Conservation (phyloP, 2,329 filamentous ascomycete genomes). For the Ophiostoma piceae region DNA sequence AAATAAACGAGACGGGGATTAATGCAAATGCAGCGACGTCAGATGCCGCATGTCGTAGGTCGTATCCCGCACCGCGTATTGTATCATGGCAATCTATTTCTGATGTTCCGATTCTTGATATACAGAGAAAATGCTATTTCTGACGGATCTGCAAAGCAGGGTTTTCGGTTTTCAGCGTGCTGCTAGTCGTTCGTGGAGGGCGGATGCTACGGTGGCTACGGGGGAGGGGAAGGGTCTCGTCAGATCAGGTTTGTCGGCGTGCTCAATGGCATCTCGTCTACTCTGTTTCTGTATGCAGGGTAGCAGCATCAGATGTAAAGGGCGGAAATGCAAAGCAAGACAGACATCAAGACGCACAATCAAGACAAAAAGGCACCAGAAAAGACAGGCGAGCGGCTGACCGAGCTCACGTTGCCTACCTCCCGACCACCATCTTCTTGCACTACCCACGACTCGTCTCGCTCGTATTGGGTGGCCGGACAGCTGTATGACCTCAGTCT, state of each 20-base stretch:
- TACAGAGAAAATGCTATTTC: neutral
- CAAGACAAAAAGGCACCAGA: neutral
- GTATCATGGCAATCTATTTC: neutral
- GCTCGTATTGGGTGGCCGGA: neutral
- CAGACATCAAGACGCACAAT: neutral
- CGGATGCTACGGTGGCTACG: neutral
- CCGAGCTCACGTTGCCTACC: conserved; percentile 4
- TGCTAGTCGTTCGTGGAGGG: neutral
- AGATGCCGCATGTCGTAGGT: neutral
- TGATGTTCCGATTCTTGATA: neutral
- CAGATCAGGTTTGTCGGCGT: conserved; percentile 2
- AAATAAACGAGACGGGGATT: neutral
- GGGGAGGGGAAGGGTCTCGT: neutral
- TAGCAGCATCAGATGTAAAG: neutral
- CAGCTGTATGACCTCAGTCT: conserved; percentile 13
- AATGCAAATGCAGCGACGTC: neutral
- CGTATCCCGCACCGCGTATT: neutral
- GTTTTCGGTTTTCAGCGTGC: neutral
- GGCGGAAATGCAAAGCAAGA: neutral
- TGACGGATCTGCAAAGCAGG: conserved; percentile 1
- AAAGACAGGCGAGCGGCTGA: neutral
- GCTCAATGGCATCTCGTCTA: neutral
- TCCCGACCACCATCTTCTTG: neutral
- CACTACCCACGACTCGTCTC: neutral
- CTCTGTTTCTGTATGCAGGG: neutral